Conservation (phyloP, 2,329 filamentous ascomycete genomes). For the Fusarium burgessii region DNA sequence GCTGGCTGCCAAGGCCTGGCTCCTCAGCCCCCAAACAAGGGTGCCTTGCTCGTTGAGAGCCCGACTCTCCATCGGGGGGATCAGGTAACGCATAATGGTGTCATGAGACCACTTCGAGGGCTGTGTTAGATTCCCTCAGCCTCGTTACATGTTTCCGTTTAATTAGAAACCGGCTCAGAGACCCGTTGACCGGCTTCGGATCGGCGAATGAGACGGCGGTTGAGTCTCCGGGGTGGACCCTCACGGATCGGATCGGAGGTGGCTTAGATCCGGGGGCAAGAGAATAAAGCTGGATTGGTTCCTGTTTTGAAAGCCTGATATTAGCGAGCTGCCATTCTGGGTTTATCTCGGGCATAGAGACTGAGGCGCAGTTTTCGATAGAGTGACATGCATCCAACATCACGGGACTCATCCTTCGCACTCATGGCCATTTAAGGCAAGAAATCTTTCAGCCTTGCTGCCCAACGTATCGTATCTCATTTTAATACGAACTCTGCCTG, state of each 20-base stretch:
- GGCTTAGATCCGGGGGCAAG: conserved; percentile 40
- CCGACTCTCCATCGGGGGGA: neutral
- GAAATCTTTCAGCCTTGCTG: conserved; percentile 4
- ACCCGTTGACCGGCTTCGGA: conserved; percentile 7
- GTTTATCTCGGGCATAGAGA: conserved; percentile 33
- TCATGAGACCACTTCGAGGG: conserved; percentile 3
- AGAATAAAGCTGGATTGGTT: conserved; percentile 2
- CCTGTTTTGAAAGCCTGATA: neutral
- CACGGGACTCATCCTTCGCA: conserved; percentile 29
- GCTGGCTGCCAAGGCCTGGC: conserved; percentile 33
- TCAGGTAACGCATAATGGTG: conserved; percentile 7
- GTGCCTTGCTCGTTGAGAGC: conserved; percentile 22
- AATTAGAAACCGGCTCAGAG: conserved; percentile 13
- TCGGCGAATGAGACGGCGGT: conserved; percentile 35
- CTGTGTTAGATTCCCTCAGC: conserved; percentile 6
- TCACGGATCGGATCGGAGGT: conserved; percentile 37
- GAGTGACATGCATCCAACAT: conserved; percentile 12
- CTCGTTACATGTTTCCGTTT: conserved; percentile 20
- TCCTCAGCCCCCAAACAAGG: conserved; percentile 24
- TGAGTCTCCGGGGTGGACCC: conserved; percentile 23
- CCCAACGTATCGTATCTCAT: conserved; percentile 1
- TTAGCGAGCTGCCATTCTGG: conserved; percentile 32
- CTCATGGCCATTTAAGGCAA: conserved; percentile 9
- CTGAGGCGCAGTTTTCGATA: conserved; percentile 29
- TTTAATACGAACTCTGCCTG: neutral